phyloP scores from a whole-genome alignment of 139 green algal species.

The Chara braunii region DNA sequence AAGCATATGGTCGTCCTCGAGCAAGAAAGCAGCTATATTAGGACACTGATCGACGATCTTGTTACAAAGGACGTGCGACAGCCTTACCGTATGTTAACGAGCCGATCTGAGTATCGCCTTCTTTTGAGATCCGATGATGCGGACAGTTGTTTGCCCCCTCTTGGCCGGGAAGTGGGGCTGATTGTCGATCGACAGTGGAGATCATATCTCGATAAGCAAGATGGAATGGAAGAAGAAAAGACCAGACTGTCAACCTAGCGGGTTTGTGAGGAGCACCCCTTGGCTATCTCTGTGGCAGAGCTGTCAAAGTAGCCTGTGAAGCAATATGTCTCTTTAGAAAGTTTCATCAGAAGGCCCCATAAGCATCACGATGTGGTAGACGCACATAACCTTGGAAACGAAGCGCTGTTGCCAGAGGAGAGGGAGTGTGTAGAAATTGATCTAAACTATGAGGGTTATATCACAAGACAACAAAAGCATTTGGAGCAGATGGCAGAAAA shows the following conservation, averaged over 20 bases:
- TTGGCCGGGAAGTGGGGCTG: conserved; percentile 70
- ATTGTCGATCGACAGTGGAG: conserved; percentile 44
- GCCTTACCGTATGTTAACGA: conserved; percentile 91
- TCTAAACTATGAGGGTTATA: conserved; percentile 96
- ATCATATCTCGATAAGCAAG: neutral
- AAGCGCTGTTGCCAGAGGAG: conserved; percentile 54
- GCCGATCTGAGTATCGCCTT: conserved; percentile 80
- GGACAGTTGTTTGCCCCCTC: conserved; percentile 74
- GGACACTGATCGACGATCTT: conserved; percentile 89
- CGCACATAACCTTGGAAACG: too few species aligned
- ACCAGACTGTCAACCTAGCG: neutral
- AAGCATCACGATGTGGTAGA: neutral
- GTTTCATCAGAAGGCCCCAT: neutral
- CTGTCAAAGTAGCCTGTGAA: neutral
- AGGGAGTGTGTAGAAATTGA: conserved; percentile 83
- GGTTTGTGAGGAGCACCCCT: too few species aligned
- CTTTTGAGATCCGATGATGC: conserved; percentile 86
- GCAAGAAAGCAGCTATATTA: conserved; percentile 71
- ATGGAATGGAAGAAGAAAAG: neutral
- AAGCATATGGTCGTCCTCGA: conserved; percentile 48
- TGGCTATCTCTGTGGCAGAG: neutral
- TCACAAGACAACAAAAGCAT: conserved; percentile 73
- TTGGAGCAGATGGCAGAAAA: conserved; percentile 42
- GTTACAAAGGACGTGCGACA: conserved; percentile 85
- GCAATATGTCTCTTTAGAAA: neutral